Conservation (phyloP, 1,284 basidiomycete genomes). For the Boletus smithii region DNA sequence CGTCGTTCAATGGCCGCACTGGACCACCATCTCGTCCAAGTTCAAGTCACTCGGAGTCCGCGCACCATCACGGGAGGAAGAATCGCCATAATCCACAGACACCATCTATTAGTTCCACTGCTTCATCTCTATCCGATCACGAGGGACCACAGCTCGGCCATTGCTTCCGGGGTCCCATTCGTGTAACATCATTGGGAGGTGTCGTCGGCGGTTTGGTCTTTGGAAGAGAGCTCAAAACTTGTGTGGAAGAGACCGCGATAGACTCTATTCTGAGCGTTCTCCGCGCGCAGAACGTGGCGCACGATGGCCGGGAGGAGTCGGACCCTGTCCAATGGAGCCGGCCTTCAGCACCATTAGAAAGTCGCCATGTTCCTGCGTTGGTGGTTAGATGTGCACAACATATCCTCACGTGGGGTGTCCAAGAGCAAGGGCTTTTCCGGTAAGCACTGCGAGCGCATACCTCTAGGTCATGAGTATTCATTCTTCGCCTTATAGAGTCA, state of each 20-base stretch:
- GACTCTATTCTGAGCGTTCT: constrained; percentile 26
- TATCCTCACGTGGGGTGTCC: constrained; percentile 71
- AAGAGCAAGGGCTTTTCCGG: constrained; percentile 84
- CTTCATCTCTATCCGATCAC: constrained; percentile 51
- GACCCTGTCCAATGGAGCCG: constrained; percentile 22
- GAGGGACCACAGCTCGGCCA: constrained; percentile 59
- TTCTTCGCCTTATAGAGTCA: constrained; percentile 48
- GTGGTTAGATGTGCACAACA: constrained; percentile 79
- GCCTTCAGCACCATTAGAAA: constrained; percentile 43
- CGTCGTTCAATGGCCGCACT: constrained; percentile 28
- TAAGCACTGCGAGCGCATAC: constrained; percentile 34
- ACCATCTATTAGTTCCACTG: constrained; percentile 51
- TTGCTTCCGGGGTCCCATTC: constrained; percentile 51
- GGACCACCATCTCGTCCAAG: constrained; percentile 35
- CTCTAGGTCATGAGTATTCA: constrained; percentile 6
- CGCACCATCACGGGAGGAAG: constrained; percentile 30
- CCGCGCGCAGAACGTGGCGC: constrained; percentile 20
- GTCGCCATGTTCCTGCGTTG: constrained; percentile 63
- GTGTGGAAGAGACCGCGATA: constrained; percentile 61
- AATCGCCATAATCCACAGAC: constrained; percentile 53
- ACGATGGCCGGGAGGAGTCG: constrained; percentile 18
- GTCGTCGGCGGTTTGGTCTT: constrained; percentile 58
- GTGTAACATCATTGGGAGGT: constrained; percentile 33
- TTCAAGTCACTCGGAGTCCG: constrained; percentile 35
- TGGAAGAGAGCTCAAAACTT: constrained; percentile 52